A percentile compares a stretch with the other conserved stretches of the same genome.
These are phyloP conservation scores for Allantophomopsis lycopodina DNA, from an alignment of 2,329 filamentous ascomycete species.

Conservation along the genomic window DNA sequence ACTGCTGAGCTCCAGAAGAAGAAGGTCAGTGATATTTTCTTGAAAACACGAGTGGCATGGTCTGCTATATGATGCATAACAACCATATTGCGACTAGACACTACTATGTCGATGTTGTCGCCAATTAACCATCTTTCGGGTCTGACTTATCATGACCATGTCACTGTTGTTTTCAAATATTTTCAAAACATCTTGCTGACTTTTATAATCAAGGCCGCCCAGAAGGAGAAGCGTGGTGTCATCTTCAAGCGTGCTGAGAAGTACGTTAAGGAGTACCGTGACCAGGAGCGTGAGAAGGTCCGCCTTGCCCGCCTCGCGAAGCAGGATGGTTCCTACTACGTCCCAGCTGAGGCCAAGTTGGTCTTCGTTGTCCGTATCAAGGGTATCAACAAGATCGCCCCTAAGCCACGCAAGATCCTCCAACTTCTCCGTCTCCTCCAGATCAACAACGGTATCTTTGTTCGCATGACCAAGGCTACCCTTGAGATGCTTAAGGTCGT, in stretches of 20 bases:
- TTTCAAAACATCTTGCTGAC: no score
- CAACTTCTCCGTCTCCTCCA: slow-evolving; percentile 98
- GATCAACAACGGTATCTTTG: slow-evolving; percentile 99
- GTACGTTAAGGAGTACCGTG: slow-evolving; percentile 99
- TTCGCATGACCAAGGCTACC: slow-evolving; percentile 95
- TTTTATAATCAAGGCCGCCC: slow-evolving; percentile 36
- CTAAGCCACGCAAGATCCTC: slow-evolving; percentile 99
- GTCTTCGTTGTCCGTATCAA: slow-evolving; percentile 99
- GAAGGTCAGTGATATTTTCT: slow-evolving; percentile 42
- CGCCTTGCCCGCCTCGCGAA: slow-evolving; percentile 82
- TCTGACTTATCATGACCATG: slow-evolving; percentile 47
- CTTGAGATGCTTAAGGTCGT: slow-evolving; percentile 95
- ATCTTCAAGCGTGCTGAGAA: slow-evolving; percentile 99
- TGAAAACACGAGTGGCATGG: slow-evolving; percentile 20
- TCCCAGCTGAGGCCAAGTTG: slow-evolving; percentile 88
- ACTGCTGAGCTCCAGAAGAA: slow-evolving; percentile 68
- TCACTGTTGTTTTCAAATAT: slow-evolving; percentile 5
- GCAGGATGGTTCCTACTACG: slow-evolving; percentile 85
- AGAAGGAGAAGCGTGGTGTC: slow-evolving; percentile 95
- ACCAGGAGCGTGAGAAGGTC: slow-evolving; percentile 96
- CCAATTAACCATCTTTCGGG: slow-evolving; percentile 99
- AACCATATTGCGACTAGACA: slow-evolving; percentile 83
- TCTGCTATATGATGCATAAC: slow-evolving; percentile 68
- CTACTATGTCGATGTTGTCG: slow-evolving; percentile 83
- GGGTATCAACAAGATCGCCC: slow-evolving; percentile 99